Evolutionary conservation across 176 grass and related monocot species (phyloP).

Genomic region (Carex kokanica): DNA sequence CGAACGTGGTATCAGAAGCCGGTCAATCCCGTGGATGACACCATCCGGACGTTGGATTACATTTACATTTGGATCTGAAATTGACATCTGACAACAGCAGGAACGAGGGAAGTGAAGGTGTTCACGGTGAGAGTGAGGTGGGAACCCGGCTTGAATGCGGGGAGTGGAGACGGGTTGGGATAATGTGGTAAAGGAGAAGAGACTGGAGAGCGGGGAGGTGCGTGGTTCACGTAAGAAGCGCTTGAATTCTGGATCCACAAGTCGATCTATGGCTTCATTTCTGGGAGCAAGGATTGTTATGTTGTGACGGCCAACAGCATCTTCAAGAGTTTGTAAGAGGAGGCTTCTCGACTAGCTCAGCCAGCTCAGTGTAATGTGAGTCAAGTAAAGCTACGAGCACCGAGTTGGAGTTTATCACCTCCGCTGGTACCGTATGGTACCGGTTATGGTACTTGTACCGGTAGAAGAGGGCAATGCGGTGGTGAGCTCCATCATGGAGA

Average conservation of each 20-base stretch:
- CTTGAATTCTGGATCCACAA: conserved; percentile 44
- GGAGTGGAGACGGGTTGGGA: conserved; percentile 43
- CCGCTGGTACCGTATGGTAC: too few species aligned
- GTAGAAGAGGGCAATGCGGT: conserved; percentile 1
- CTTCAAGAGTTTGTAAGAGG: conserved; percentile 49
- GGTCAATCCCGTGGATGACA: conserved; percentile 90
- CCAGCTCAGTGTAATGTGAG: conserved; percentile 64
- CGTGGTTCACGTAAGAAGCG: conserved; percentile 52
- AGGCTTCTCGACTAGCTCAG: conserved; percentile 73
- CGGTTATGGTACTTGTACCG: not conserved
- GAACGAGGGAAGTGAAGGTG: conserved; percentile 42
- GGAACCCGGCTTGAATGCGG: not conserved
- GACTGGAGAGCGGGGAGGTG: conserved; percentile 55
- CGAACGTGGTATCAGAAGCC: conserved; percentile 69
- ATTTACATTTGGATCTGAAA: conserved; percentile 43
- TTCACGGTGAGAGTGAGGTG: conserved; percentile 58
- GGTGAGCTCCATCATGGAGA: not conserved
- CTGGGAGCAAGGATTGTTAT: conserved; percentile 53
- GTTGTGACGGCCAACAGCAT: conserved; percentile 46
- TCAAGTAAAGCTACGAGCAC: conserved; percentile 54
- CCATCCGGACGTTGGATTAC: conserved; percentile 58
- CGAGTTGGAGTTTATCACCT: conserved; percentile 52
- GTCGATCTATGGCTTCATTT: conserved; percentile 49
- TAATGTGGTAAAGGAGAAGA: conserved; percentile 64
- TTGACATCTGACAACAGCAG: not conserved